Percentiles rank a stretch among this genome's conserved stretches.
Conservation (phyloP, 805 yeast genomes). For the Cyberlindnera nakhonratchasimensis region DNA sequence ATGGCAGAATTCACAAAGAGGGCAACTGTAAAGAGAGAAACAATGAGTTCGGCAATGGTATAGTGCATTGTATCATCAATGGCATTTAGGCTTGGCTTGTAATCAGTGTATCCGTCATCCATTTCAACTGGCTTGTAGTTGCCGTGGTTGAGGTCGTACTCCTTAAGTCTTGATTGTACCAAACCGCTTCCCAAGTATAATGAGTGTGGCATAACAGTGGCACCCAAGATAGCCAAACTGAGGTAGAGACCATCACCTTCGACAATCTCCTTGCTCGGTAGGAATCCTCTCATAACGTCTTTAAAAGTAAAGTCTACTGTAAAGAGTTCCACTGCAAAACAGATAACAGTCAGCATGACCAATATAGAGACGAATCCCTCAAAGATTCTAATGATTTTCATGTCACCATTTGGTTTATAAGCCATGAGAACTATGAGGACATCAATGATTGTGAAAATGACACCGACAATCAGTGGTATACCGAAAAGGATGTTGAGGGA, state of each 20-base stretch:
- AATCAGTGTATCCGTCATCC: slow-evolving; percentile 38
- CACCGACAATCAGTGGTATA: slow-evolving; percentile 81
- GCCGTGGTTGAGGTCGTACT: slow-evolving; percentile 70
- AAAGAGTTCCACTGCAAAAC: slow-evolving; percentile 75
- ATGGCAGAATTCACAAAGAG: slow-evolving; percentile 84
- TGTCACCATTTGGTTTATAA: slow-evolving; percentile 79
- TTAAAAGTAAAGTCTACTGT: slow-evolving; percentile 57
- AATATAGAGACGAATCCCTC: slow-evolving; percentile 77
- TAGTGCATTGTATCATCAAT: slow-evolving; percentile 76
- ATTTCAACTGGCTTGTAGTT: slow-evolving; percentile 38
- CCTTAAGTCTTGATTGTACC: slow-evolving; percentile 80
- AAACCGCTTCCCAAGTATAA: slow-evolving; percentile 84
- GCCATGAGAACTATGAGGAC: slow-evolving; percentile 84
- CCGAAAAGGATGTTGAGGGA: slow-evolving; percentile 79
- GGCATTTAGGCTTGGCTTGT: slow-evolving; percentile 79
- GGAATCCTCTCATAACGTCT: slow-evolving; percentile 67
- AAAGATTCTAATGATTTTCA: slow-evolving; percentile 71
- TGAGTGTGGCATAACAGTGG: slow-evolving; percentile 95
- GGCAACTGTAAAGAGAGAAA: slow-evolving; percentile 76
- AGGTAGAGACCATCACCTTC: slow-evolving; percentile 68
- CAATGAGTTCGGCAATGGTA: slow-evolving; percentile 70
- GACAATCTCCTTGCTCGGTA: slow-evolving; percentile 49
- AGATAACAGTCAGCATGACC: slow-evolving; percentile 78
- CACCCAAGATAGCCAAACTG: slow-evolving; percentile 84
- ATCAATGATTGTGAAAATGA: slow-evolving; percentile 78